Percentiles rank a stretch among this genome's conserved stretches.
These are phyloP conservation scores for Aphanomyces invadans DNA, from an alignment of 352 stramenopile genomes.

Conservation along the genomic window DNA sequence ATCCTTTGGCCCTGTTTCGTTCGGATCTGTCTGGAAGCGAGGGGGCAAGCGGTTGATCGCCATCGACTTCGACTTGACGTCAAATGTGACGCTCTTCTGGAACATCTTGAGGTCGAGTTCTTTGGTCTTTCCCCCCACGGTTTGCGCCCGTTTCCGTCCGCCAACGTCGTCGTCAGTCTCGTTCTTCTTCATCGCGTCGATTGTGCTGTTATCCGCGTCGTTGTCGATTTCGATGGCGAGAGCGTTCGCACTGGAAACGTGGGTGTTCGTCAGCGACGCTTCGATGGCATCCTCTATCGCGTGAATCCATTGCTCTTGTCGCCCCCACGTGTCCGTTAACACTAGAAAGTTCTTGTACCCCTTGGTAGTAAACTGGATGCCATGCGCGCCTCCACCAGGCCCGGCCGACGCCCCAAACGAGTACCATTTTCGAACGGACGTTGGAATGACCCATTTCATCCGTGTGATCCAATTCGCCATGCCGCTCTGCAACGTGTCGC, in stretches of 20 bases:
- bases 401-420: slow-evolving; percentile 66
- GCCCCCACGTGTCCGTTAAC: slow-evolving; percentile 72
- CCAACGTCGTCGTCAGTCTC: not conserved
- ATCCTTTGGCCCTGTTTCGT: slow-evolving; percentile 9
- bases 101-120: slow-evolving; percentile 69
- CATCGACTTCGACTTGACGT: not conserved
- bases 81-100: slow-evolving; percentile 47
- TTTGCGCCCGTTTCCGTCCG: slow-evolving; percentile 26
- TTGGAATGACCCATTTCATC: slow-evolving; percentile 88
- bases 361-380: slow-evolving; percentile 81
- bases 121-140: slow-evolving; percentile 31
- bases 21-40: slow-evolving; percentile 15
- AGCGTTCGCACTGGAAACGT: slow-evolving; percentile 40
- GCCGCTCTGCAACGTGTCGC: slow-evolving; percentile 63
- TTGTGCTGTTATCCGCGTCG: slow-evolving; percentile 48
- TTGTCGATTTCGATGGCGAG: slow-evolving; percentile 85
- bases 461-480: slow-evolving; percentile 67
- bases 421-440: slow-evolving; percentile 81
- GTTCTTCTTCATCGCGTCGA: not conserved
- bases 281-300: slow-evolving; percentile 72
- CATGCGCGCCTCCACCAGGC: slow-evolving; percentile 72
- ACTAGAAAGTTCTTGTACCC: slow-evolving; percentile 87
- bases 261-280: slow-evolving; percentile 45
- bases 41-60: not conserved
- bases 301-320: slow-evolving; percentile 84